Conservation (phyloP, 2,329 filamentous ascomycete genomes). For the Paecilomyces variotii region DNA sequence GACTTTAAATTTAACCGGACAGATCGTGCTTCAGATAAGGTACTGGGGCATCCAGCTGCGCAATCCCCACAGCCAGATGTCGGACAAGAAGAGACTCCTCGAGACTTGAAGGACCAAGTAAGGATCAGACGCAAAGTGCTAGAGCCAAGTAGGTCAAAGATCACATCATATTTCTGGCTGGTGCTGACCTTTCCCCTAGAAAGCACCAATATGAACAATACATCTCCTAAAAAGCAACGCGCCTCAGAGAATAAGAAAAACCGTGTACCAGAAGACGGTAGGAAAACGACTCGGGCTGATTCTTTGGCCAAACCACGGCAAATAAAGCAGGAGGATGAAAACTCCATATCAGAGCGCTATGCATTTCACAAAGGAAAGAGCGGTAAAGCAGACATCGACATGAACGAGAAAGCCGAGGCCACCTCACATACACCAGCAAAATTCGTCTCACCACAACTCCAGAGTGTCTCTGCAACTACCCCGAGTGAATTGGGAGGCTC, state of each 20-base stretch:
- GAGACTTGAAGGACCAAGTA: slow-evolving; percentile 7
- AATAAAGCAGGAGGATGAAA: neutral
- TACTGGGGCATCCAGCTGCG: slow-evolving; percentile 3
- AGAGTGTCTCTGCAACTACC: slow-evolving; percentile 11
- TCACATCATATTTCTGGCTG: neutral
- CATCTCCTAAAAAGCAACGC: slow-evolving; percentile 21
- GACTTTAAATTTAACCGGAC: slow-evolving; percentile 28
- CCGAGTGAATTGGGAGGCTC: slow-evolving; percentile 20
- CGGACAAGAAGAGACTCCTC: slow-evolving; percentile 10
- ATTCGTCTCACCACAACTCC: neutral
- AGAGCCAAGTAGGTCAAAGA: slow-evolving; percentile 33
- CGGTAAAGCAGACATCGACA: neutral
- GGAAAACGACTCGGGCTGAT: neutral
- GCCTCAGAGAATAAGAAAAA: slow-evolving; percentile 11
- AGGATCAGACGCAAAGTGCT: slow-evolving; percentile 26
- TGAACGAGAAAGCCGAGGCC: neutral
- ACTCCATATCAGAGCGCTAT: neutral
- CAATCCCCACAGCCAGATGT: slow-evolving; percentile 9
- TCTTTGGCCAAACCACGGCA: neutral
- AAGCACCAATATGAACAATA: slow-evolving; percentile 41
- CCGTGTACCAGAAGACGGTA: neutral
- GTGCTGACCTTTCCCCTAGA: slow-evolving; percentile 27
- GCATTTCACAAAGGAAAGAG: neutral
- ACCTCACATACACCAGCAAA: neutral
- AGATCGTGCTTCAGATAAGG: slow-evolving; percentile 10